phyloP scores from a whole-genome alignment of 495 filamentous ascomycete species.

The Bacidia rubella region DNA sequence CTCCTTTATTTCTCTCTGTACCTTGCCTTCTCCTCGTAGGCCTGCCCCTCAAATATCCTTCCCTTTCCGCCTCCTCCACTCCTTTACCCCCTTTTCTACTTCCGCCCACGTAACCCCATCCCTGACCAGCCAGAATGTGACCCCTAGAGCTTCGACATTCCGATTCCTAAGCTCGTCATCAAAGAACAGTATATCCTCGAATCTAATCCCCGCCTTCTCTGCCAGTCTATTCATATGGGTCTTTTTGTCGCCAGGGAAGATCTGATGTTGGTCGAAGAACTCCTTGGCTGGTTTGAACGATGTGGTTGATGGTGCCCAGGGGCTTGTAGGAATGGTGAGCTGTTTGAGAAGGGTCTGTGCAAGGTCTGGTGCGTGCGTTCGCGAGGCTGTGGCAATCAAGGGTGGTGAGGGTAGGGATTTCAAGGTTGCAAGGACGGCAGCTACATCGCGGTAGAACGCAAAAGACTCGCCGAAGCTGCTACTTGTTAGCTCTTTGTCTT shows the following conservation, averaged over 20 bases:
- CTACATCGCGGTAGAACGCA: slow-evolving; percentile 69
- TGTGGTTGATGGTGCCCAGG: background rate
- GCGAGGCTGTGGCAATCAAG: slow-evolving; percentile 62
- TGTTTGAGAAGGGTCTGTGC: slow-evolving; percentile 68
- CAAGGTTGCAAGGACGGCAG: slow-evolving; percentile 53
- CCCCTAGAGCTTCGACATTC: slow-evolving; percentile 73
- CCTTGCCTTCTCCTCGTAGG: no score
- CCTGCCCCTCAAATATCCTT: slow-evolving; percentile 19
- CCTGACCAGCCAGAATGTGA: slow-evolving; percentile 67
- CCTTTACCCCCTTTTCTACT: slow-evolving; percentile 64
- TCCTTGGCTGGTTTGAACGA: slow-evolving; percentile 44
- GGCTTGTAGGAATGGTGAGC: slow-evolving; percentile 42
- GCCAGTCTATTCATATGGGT: slow-evolving; percentile 66
- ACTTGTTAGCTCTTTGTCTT: no score
- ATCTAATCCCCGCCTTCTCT: slow-evolving; percentile 46
- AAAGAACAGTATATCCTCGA: slow-evolving; percentile 88
- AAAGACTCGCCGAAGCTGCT: slow-evolving; percentile 61
- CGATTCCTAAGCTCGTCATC: slow-evolving; percentile 83
- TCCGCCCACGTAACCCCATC: slow-evolving; percentile 69
- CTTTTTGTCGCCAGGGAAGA: slow-evolving; percentile 78
- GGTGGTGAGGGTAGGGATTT: slow-evolving; percentile 32
- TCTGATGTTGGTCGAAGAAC: slow-evolving; percentile 73
- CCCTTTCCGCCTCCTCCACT: slow-evolving; percentile 68
- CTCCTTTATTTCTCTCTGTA: no score
- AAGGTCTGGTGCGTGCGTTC: slow-evolving; percentile 68